Conservation (phyloP, 2,329 filamentous ascomycete species). For the Bertia moriformis region DNA sequence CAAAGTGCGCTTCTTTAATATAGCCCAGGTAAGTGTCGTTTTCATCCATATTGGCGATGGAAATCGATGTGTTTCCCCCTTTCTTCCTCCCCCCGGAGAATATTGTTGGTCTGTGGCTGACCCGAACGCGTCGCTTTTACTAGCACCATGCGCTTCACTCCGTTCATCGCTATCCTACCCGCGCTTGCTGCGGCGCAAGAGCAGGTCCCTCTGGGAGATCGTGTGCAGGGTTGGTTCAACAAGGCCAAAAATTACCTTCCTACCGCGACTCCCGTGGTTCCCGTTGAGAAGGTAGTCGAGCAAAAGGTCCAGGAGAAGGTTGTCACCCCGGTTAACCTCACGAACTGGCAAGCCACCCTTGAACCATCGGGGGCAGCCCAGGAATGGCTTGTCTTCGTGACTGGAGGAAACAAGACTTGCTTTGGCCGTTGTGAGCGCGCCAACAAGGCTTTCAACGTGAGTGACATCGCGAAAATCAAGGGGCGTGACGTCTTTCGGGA, state of each 20-base stretch:
- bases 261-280: slow-evolving; percentile 21
- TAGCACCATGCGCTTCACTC: slow-evolving; percentile 34
- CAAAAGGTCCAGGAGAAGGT: slow-evolving; percentile 27
- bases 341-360: slow-evolving; percentile 40
- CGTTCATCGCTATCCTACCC: slow-evolving; percentile 28
- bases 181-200: slow-evolving; percentile 34
- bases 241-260: slow-evolving; percentile 38
- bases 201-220: slow-evolving; percentile 33
- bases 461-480: slow-evolving; percentile 5
- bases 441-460: slow-evolving; percentile 34
- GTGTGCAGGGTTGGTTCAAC: slow-evolving; percentile 27
- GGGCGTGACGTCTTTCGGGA: neutral
- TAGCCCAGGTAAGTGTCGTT: neutral
- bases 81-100: slow-evolving; percentile 5
- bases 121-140: slow-evolving; percentile 5
- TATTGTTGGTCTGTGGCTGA: slow-evolving; percentile 5
- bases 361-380: slow-evolving; percentile 27
- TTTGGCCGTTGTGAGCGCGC: slow-evolving; percentile 39
- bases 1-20: neutral
- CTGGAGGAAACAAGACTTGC: slow-evolving; percentile 51
- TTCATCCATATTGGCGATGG: neutral
- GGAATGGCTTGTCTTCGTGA: slow-evolving; percentile 44
- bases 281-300: slow-evolving; percentile 23
- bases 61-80: neutral
- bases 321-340: slow-evolving; percentile 34